A percentile compares a stretch with the other conserved stretches of the same genome.
These are phyloP conservation scores for Aspergillaceae sp. DNA, from an alignment of 2,329 filamentous ascomycete genomes.

Conservation along the genomic window DNA sequence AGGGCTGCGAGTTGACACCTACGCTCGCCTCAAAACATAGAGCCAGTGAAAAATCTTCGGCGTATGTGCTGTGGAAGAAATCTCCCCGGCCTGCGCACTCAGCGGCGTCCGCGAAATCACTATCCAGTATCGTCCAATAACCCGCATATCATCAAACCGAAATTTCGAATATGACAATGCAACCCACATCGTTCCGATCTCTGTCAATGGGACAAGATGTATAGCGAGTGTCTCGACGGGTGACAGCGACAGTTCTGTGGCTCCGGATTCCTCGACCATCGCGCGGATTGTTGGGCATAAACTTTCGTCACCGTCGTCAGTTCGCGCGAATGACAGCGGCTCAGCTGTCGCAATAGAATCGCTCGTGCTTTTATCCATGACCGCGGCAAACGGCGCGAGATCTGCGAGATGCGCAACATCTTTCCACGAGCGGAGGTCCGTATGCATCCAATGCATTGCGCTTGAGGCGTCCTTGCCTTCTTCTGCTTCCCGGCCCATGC, in stretches of 20 bases:
- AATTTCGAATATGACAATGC: constrained; percentile 26
- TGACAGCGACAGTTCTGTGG: constrained; percentile 17
- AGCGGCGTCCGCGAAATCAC: constrained; percentile 21
- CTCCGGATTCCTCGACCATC: constrained; percentile 5
- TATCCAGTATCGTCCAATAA: constrained; percentile 19
- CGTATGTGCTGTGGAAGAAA: constrained; percentile 19
- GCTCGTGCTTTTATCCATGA: constrained; percentile 31
- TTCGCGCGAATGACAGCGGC: constrained; percentile 8
- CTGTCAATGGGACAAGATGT: constrained; percentile 23
- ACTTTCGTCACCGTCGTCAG: constrained; percentile 2
- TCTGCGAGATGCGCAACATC: constrained; percentile 17
- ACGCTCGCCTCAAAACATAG: constrained; percentile 24
- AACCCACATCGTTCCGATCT: constrained; percentile 21
- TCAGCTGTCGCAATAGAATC: constrained; percentile 28
- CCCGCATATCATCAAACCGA: constrained; percentile 23
- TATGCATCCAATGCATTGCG: constrained; percentile 19
- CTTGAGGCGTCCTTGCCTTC: constrained; percentile 8
- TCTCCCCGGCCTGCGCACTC: constrained; percentile 23
- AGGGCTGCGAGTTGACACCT: not conserved
- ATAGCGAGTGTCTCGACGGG: constrained; percentile 29
- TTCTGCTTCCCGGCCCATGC: constrained; percentile 21
- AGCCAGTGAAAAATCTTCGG: constrained; percentile 31
- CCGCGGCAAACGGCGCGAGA: constrained; percentile 24
- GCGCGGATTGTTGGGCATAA: constrained; percentile 17
- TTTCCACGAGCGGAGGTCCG: constrained; percentile 24